These are phyloP conservation scores for Diaporthe ampelina DNA, from an alignment of 2,329 filamentous ascomycete genomes.

Conservation along the genomic window DNA sequence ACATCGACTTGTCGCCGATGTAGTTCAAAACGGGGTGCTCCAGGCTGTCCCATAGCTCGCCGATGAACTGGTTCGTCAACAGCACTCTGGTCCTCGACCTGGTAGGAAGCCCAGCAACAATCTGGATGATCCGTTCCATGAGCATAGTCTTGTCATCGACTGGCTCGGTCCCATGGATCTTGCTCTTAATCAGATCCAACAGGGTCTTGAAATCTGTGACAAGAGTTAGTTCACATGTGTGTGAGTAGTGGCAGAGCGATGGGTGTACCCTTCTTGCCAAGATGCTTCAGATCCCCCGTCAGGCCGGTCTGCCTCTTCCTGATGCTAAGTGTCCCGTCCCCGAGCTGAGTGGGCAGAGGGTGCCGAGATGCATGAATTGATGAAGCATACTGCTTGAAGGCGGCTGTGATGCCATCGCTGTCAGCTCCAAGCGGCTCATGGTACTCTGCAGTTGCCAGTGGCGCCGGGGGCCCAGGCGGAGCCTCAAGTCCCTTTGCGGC, in stretches of 20 bases:
- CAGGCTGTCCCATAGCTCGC: slow-evolving; percentile 78
- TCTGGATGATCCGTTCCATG: slow-evolving; percentile 80
- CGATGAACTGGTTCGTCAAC: slow-evolving; percentile 77
- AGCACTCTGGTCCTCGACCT: slow-evolving; percentile 72
- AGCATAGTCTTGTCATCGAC: slow-evolving; percentile 83
- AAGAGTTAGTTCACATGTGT: slow-evolving; percentile 26
- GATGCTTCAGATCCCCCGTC: slow-evolving; percentile 68
- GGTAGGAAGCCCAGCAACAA: slow-evolving; percentile 75
- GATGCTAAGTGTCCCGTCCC: slow-evolving; percentile 71
- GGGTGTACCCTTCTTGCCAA: slow-evolving; percentile 62
- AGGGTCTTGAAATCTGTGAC: slow-evolving; percentile 73
- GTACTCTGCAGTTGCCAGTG: slow-evolving; percentile 42
- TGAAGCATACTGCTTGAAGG: slow-evolving; percentile 53
- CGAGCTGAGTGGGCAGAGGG: slow-evolving; percentile 74
- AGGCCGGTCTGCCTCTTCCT: slow-evolving; percentile 64
- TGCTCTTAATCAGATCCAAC: slow-evolving; percentile 70
- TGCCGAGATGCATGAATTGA: slow-evolving; percentile 64
- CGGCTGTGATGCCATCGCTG: slow-evolving; percentile 51
- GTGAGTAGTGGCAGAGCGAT: too few species aligned
- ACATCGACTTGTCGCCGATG: slow-evolving; percentile 72
- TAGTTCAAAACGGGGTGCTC: slow-evolving; percentile 80
- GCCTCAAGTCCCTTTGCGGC: slow-evolving; percentile 33
- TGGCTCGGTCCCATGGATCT: slow-evolving; percentile 73
- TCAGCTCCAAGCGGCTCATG: slow-evolving; percentile 47
- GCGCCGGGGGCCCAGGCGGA: slow-evolving; percentile 39